A percentile compares a stretch with the other conserved stretches of the same genome.
Conservation (phyloP, 495 filamentous ascomycete species). For the Neurospora intermedia region DNA sequence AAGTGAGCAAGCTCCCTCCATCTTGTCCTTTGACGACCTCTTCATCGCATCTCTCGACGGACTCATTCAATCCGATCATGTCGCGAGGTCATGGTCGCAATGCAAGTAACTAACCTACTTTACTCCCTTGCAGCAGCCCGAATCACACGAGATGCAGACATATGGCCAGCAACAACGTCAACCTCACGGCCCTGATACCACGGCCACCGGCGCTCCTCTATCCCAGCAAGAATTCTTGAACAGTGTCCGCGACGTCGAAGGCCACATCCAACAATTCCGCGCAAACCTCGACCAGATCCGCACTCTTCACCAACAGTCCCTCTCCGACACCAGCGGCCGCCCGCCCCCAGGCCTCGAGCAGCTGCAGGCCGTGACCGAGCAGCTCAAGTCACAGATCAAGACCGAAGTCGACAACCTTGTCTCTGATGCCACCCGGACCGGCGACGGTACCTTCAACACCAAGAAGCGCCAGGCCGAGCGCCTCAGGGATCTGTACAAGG, state of each 20-base stretch:
- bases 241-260: slow-evolving; percentile 46
- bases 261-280: slow-evolving; percentile 45
- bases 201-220: slow-evolving; percentile 27
- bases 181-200: slow-evolving; percentile 7
- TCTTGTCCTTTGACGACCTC: neutral
- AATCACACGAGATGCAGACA: slow-evolving; percentile 30
- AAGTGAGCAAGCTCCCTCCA: slow-evolving; percentile 14
- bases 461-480: slow-evolving; percentile 54
- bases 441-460: slow-evolving; percentile 37
- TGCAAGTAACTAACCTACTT: neutral
- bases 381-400: slow-evolving; percentile 50
- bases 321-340: slow-evolving; percentile 41
- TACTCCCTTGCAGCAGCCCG: slow-evolving; percentile 15
- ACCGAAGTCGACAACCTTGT: slow-evolving; percentile 60
- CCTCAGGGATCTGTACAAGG: slow-evolving; percentile 54
- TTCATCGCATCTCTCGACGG: neutral
- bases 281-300: slow-evolving; percentile 46
- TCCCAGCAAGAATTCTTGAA: slow-evolving; percentile 48
- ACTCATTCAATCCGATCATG: neutral
- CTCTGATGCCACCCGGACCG: slow-evolving; percentile 46
- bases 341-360: slow-evolving; percentile 44
- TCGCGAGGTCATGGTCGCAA: neutral
- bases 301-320: slow-evolving; percentile 48
- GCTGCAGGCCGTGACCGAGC: slow-evolving; percentile 48
- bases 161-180: slow-evolving; percentile 3